Evolutionary conservation across 2,329 filamentous ascomycete genomes (phyloP).

Genomic region (Arthrobotrys pseudoclavata): DNA sequence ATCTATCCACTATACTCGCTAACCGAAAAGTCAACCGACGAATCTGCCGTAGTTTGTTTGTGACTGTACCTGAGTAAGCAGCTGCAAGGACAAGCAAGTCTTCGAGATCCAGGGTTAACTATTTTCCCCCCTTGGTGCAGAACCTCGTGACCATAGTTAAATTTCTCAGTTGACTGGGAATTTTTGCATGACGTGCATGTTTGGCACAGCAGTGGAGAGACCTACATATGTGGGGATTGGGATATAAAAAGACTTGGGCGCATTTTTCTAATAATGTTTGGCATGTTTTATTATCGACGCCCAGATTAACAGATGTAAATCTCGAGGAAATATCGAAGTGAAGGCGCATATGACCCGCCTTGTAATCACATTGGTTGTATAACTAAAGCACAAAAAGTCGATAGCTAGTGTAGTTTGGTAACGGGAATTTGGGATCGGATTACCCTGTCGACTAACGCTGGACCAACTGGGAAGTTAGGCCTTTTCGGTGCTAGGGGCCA

Average conservation of each 20-base stretch:
- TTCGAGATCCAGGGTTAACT: not conserved
- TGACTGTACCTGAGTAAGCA: conserved; percentile 11
- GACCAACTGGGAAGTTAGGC: conserved; percentile 47
- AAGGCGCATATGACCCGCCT: conserved; percentile 28
- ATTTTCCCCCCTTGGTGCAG: not conserved
- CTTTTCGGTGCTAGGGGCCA: conserved; percentile 39
- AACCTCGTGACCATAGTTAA: conserved; percentile 14
- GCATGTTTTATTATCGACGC: conserved; percentile 14
- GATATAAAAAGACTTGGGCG: conserved; percentile 20
- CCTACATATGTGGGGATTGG: conserved; percentile 18
- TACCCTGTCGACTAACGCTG: conserved; percentile 28
- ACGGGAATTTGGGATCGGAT: conserved; percentile 51
- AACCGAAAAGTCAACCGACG: not conserved
- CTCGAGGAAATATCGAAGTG: conserved; percentile 4
- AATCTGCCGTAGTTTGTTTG: conserved; percentile 1
- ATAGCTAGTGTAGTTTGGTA: conserved; percentile 40
- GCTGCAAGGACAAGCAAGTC: conserved; percentile 13
- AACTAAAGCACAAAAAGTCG: conserved; percentile 7
- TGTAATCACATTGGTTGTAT: conserved; percentile 23
- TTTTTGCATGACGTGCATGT: conserved; percentile 44
- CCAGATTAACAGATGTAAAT: conserved; percentile 2
- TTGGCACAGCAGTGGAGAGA: conserved; percentile 24
- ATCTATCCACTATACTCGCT: not conserved
- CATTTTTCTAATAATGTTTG: conserved; percentile 27
- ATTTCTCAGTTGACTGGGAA: not conserved